These are phyloP conservation scores for Vitis hybrid DNA, from an alignment of 177 flowering plant species.

Conservation along the genomic window DNA sequence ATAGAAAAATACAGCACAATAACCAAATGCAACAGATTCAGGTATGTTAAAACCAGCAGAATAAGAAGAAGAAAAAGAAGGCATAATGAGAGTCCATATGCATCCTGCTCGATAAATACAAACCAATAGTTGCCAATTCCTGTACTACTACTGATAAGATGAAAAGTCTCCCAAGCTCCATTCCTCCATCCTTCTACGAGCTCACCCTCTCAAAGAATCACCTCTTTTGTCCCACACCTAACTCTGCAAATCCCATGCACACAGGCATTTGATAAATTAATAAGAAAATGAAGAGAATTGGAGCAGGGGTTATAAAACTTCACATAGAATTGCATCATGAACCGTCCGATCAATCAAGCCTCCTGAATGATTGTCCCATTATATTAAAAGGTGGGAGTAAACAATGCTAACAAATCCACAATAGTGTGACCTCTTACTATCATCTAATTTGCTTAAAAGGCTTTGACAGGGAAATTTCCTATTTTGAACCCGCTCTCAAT, in stretches of 20 bases:
- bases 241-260: background rate
- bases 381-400: too few species aligned
- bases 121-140: background rate
- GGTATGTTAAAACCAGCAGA: background rate
- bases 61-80: background rate
- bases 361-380: too few species aligned
- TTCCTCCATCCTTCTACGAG: background rate
- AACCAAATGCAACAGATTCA: background rate
- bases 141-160: background rate
- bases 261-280: background rate
- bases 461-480: background rate
- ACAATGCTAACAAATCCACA: too few species aligned
- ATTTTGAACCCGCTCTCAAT: too few species aligned
- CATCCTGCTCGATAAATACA: background rate
- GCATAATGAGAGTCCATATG: background rate
- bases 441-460: background rate
- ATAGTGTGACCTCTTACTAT: background rate
- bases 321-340: too few species aligned
- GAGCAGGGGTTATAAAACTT: too few species aligned
- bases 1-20: too few species aligned
- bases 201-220: background rate
- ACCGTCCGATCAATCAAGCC: too few species aligned
- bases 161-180: background rate
- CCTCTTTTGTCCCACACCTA: too few species aligned
- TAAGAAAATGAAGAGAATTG: too few species aligned